phyloP scores from a whole-genome alignment of 2,329 filamentous ascomycete genomes.

The Xylariaceae sp. region DNA sequence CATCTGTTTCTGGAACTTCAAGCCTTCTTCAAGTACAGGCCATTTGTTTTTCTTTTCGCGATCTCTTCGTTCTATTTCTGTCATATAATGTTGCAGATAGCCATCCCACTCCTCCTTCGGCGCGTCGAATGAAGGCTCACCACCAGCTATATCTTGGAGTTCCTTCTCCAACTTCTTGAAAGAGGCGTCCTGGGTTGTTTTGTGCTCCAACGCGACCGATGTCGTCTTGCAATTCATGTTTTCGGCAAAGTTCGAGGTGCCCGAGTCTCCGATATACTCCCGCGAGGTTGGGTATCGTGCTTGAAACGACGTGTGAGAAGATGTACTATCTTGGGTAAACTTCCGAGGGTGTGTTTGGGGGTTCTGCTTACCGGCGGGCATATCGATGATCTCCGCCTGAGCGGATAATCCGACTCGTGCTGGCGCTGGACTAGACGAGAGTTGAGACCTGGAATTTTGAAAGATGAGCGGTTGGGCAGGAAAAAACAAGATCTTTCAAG shows the following conservation, averaged over 20 bases:
- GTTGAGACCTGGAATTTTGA: neutral
- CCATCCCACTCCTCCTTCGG: slow-evolving; percentile 10
- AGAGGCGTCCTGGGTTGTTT: neutral
- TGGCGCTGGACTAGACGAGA: neutral
- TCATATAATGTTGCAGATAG: slow-evolving; percentile 4
- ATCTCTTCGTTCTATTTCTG: slow-evolving; percentile 7
- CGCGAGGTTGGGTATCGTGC: neutral
- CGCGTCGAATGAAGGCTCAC: neutral
- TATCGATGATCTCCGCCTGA: neutral
- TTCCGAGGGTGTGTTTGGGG: neutral
- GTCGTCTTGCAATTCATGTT: neutral
- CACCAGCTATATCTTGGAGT: slow-evolving; percentile 1
- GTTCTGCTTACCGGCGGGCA: neutral
- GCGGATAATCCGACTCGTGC: neutral
- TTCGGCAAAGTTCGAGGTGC: neutral
- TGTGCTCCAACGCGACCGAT: neutral
- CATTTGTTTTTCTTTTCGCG: slow-evolving; percentile 11
- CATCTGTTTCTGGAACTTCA: slow-evolving; percentile 20
- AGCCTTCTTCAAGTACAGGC: slow-evolving; percentile 13
- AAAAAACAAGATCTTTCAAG: neutral
- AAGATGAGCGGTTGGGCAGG: neutral
- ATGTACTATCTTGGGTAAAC: neutral
- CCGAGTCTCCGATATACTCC: neutral
- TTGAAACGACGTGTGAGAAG: too few relatives aligned
- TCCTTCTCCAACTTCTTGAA: slow-evolving; percentile 6